Conservation (phyloP, 208 protist species). For the Tritrichomonas musculus region DNA sequence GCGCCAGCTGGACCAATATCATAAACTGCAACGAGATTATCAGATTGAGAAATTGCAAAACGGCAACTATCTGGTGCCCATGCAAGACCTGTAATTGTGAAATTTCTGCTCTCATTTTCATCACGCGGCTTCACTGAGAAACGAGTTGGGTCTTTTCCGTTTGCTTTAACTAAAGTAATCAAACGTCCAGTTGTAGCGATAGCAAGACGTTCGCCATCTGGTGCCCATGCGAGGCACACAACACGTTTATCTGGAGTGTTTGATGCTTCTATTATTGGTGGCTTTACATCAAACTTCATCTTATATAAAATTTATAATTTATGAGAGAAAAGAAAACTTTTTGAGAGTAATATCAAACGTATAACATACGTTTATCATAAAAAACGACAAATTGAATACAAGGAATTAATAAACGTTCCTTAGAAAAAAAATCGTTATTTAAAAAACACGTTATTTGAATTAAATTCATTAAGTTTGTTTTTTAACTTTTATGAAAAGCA, state of each 20-base stretch:
- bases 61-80: neutral
- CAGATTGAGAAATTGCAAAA: constrained; percentile 30
- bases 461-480: too few relatives aligned
- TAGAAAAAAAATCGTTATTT: too few relatives aligned
- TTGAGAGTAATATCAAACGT: too few relatives aligned
- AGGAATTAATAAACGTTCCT: too few relatives aligned
- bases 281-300: constrained; percentile 6
- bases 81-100: neutral
- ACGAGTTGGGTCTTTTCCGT: neutral
- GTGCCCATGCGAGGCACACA: neutral
- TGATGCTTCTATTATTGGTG: neutral
- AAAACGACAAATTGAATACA: too few relatives aligned
- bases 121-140: constrained; percentile 24
- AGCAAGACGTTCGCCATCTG: neutral
- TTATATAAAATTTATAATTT: neutral
- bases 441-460: too few relatives aligned
- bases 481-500: too few relatives aligned
- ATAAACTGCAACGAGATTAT: neutral
- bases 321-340: neutral
- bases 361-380: too few relatives aligned
- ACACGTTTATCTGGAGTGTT: neutral
- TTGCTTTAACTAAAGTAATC: neutral
- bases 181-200: neutral
- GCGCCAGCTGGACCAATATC: neutral
- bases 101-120: neutral